A percentile compares a stretch with the other conserved stretches of the same genome.
Conservation (phyloP, 2,329 filamentous ascomycete species). For the Alternaria brassicae region DNA sequence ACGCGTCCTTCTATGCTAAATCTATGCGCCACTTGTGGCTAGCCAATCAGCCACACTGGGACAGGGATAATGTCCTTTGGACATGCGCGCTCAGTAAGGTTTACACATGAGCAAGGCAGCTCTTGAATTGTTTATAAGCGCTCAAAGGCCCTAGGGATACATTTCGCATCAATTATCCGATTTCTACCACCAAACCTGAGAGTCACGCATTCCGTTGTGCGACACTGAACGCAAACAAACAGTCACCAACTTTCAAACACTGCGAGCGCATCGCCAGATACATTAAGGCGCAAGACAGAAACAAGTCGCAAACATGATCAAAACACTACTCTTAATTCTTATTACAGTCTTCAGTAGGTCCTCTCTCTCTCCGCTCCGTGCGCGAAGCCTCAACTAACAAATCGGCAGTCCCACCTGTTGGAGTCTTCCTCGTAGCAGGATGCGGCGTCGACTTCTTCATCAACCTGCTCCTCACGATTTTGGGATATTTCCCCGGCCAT, state of each 20-base stretch:
- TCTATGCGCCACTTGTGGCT: constrained; percentile 4
- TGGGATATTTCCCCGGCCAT: constrained; percentile 72
- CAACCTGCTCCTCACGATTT: constrained; percentile 56
- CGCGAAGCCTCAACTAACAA: not conserved
- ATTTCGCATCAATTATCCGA: not conserved
- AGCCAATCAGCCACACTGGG: not conserved
- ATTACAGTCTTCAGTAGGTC: constrained; percentile 55
- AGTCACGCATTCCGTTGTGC: not conserved
- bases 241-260: not conserved
- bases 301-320: constrained; percentile 24
- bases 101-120: not conserved
- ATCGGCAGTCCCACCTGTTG: constrained; percentile 56
- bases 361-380: not conserved
- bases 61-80: constrained; percentile 1
- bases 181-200: not conserved
- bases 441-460: constrained; percentile 59
- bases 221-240: not conserved
- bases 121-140: not conserved
- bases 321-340: constrained; percentile 53
- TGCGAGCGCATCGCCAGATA: not conserved
- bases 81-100: constrained; percentile 1
- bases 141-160: not conserved
- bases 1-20: not conserved
- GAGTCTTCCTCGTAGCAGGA: constrained; percentile 58
- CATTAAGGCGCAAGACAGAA: not conserved